A percentile compares a stretch with the other conserved stretches of the same genome.
Evolutionary conservation across 1,139 yeast species (phyloP).

Genomic region (Suhomyces bokatorum): DNA sequence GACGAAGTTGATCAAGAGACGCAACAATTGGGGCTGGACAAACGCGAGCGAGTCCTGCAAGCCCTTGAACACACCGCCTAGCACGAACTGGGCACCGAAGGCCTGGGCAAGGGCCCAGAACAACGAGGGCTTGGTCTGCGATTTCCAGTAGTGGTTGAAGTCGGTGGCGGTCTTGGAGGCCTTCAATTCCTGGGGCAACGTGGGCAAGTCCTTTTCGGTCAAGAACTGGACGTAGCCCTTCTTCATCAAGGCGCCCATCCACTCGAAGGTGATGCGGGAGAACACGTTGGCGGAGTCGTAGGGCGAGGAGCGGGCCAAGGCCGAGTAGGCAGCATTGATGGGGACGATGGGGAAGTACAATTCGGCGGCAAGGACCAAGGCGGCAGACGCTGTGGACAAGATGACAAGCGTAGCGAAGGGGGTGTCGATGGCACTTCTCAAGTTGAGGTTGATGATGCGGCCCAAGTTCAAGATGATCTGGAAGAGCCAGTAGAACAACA

Average conservation of each 20-base stretch:
- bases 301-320: conserved; percentile 51
- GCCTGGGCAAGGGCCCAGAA: conserved; percentile 60
- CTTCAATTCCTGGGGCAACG: conserved; percentile 66
- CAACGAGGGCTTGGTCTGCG: conserved; percentile 57
- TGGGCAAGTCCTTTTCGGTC: conserved; percentile 77
- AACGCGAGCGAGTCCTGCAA: conserved; percentile 81
- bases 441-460: conserved; percentile 44
- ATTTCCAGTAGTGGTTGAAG: conserved; percentile 65
- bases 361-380: conserved; percentile 56
- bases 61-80: conserved; percentile 79
- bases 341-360: conserved; percentile 48
- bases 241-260: conserved; percentile 93
- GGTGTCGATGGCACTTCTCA: conserved; percentile 45
- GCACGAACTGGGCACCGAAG: conserved; percentile 66
- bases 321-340: conserved; percentile 33
- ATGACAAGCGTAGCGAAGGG: conserved; percentile 45
- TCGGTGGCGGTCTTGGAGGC: conserved; percentile 49
- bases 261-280: conserved; percentile 74
- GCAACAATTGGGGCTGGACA: conserved; percentile 83
- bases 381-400: conserved; percentile 50
- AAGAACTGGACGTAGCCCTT: conserved; percentile 76
- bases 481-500: conserved; percentile 78
- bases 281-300: conserved; percentile 82
- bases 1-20: conserved; percentile 76
- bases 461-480: conserved; percentile 43